Base-by-base conservation (phyloP, 139 green algal genomes). In the Monoraphidium neglectum region DNA sequence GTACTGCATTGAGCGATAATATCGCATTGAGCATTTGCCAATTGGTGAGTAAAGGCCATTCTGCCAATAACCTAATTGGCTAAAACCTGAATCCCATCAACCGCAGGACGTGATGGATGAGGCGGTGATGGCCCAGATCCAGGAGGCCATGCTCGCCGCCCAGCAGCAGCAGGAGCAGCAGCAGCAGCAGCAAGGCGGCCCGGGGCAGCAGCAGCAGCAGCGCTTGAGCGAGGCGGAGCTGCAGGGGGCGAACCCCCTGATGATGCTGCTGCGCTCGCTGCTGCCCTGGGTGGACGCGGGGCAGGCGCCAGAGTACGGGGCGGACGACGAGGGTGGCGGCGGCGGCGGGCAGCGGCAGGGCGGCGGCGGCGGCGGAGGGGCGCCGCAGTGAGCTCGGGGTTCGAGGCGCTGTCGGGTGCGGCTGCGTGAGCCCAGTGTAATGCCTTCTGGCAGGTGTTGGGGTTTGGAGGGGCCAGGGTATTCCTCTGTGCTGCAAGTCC, bases 281-380 rank as follows among this genome's bases (percentile, higher is more conserved):
- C 70, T 97, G 81, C 92, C 92, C 24, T 97, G 92, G 90, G 86
- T 94, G 3, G 86, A 94, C 70, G 84, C 75, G 35, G 91, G 87
- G 13, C 77, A 91, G 74, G 74, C 84, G 68, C 87, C 90, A n/a
- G 86, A 93, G 21, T 86, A 91, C 51, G 77, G 46, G 0, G 77
- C 61, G 15, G 82, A 83, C 0, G 77, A 61, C 5, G 80, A 75
- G 35, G 68, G 33, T 21, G 74, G 54, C 23, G 63, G 54, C 30
- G 66, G 67, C 56, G 35, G 70, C 57, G 57, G n/a, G 57, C 38
- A 28, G 38, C 37, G 47, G 37, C 60, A 28, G 60, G 4, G 54
- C 54, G 54, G 47, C 13, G 47, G 13, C 47, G 54, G 21, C 54
- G 21, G 54, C 54, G n/a, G 54, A 33, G 54, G 4, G 54, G 54